Evolutionary conservation across 169 alveolate species (phyloP), one percentile per base, ranked within the genome.

Genomic region (Plasmodium reichenowi): DNA sequence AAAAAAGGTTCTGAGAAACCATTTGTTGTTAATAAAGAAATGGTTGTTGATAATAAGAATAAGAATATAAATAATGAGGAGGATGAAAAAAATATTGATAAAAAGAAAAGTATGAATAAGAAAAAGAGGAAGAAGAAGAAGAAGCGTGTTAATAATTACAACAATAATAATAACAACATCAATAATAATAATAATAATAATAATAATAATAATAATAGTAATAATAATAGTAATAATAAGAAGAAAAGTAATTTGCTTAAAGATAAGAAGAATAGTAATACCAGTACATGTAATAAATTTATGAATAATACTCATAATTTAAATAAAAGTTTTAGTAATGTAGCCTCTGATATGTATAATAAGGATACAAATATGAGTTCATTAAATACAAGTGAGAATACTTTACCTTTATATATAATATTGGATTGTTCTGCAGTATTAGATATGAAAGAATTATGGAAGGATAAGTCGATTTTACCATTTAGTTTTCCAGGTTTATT

Each of bases 381-480:
- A 43, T 3, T 45, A 43, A 10, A 20, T 10, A 48, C 2, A 0
- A 68, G 22, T 56, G 91, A 56, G 1, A 70, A 63, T 60, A 68
- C 20, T 50, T 64, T 85, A 4, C 92, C 92, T 4, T 66, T 85
- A 1, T 85, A 85, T 54, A 85, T 85, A 15, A 71, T 85, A 17
- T 67, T 85, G 0, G 92, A 85, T 60, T 85, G 92, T 64, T 43
- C 76, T 63, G 75, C 92, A 8, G 92, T 85, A 13, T 47, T 85
- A 32, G 85, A 60, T 38, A 85, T 85, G 92, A 85, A 85, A 66
- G 92, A 85, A 52, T 38, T 85, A 8, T 85, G 92, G 92, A 85
- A 85, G n/a, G 92, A 85, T 29, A 72, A 71, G 15, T 54, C 67
- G 0, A 45, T 85, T 20, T 54, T 85, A 12, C 92, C 92, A 0